A percentile compares a stretch with the other conserved stretches of the same genome.
phyloP scores from a whole-genome alignment of 768 basidiomycete species.

The Hericium rajendrae region DNA sequence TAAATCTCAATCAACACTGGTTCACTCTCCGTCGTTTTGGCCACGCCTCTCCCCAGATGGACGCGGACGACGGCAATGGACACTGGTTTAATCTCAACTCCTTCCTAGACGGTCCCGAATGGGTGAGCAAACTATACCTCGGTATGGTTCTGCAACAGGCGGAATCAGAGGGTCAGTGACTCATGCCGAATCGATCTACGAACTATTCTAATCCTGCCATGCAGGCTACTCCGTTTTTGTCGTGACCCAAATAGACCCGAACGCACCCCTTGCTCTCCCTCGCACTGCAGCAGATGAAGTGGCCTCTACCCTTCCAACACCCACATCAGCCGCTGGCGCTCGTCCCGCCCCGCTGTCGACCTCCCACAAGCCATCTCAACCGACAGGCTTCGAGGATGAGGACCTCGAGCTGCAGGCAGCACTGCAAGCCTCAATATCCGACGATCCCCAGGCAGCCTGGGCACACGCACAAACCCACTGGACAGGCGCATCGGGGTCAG shows the following conservation, averaged over 20 bases:
- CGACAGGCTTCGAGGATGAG: slow-evolving; percentile 58
- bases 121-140: slow-evolving; percentile 77
- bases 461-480: neutral
- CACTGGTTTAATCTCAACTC: slow-evolving; percentile 93
- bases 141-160: slow-evolving; percentile 83
- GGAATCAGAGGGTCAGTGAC: slow-evolving; percentile 61
- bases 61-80: slow-evolving; percentile 35
- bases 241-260: slow-evolving; percentile 53
- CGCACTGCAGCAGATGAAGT: slow-evolving; percentile 65
- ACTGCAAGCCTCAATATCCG: slow-evolving; percentile 67
- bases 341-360: slow-evolving; percentile 10
- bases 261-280: slow-evolving; percentile 42
- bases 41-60: slow-evolving; percentile 27
- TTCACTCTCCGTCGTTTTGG: slow-evolving; percentile 82
- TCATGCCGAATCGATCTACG: neutral
- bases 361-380: neutral
- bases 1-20: slow-evolving; percentile 86
- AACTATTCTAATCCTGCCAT: slow-evolving; percentile 4
- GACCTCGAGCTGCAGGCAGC: slow-evolving; percentile 85
- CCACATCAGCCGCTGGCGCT: slow-evolving; percentile 22
- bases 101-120: slow-evolving; percentile 57
- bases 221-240: slow-evolving; percentile 77
- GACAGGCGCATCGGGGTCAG: neutral
- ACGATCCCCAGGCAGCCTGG: slow-evolving; percentile 5
- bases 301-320: slow-evolving; percentile 53